These are phyloP conservation scores for Metarhizium robertsii DNA, from an alignment of 2,329 filamentous ascomycete species.

Conservation along the genomic window DNA sequence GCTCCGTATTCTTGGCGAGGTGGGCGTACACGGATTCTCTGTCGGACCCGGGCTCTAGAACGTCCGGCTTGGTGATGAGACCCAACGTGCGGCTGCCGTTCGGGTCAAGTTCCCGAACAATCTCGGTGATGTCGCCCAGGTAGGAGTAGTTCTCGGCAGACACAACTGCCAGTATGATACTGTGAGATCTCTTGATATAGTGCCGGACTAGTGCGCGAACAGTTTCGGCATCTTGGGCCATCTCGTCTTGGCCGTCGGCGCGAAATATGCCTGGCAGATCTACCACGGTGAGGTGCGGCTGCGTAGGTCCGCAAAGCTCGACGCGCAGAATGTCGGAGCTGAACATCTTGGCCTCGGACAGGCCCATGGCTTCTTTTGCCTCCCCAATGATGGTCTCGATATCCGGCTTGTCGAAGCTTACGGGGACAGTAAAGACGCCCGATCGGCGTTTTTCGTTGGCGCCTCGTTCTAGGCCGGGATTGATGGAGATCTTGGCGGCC, in stretches of 20 bases:
- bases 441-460: constrained; percentile 14
- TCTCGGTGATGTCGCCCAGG: constrained; percentile 37
- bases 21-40: constrained; percentile 29
- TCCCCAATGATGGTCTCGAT: constrained; percentile 6
- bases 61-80: constrained; percentile 48
- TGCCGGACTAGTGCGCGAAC: constrained; percentile 29
- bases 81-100: constrained; percentile 36
- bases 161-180: constrained; percentile 51
- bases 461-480: constrained; percentile 20
- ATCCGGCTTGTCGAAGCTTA: constrained; percentile 3
- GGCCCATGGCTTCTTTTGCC: constrained; percentile 7
- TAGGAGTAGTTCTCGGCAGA: constrained; percentile 46
- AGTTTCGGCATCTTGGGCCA: constrained; percentile 19
- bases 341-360: constrained; percentile 21
- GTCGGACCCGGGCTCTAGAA: constrained; percentile 20
- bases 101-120: constrained; percentile 3
- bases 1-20: constrained; percentile 35
- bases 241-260: constrained; percentile 33
- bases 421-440: constrained; percentile 1
- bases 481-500: constrained; percentile 23
- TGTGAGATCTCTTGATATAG: constrained; percentile 48
- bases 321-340: constrained; percentile 36
- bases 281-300: constrained; percentile 46
- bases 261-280: constrained; percentile 48
- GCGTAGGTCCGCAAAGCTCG: constrained; percentile 36